phyloP scores from a whole-genome alignment of 495 filamentous ascomycete species.

The Pyrenula aspistea region DNA sequence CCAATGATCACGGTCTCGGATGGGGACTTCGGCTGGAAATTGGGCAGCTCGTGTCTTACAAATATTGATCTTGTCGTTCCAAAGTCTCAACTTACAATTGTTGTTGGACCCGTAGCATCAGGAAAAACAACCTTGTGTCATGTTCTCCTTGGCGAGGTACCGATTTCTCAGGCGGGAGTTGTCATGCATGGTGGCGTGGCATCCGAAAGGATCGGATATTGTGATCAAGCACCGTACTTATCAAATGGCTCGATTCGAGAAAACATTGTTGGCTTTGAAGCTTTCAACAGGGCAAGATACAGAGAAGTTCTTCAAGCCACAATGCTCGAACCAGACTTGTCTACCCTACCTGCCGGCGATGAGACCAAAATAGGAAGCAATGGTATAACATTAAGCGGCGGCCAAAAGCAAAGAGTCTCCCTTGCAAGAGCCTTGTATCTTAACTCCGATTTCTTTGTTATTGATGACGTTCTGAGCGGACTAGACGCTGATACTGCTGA shows the following conservation, averaged over 20 bases:
- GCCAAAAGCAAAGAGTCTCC: slow-evolving; percentile 27
- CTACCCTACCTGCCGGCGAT: slow-evolving; percentile 19
- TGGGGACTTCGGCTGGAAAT: slow-evolving; percentile 4
- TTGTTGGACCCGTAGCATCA: slow-evolving; percentile 33
- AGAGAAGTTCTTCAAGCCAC: slow-evolving; percentile 24
- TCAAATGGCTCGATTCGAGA: slow-evolving; percentile 24
- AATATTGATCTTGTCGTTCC: slow-evolving; percentile 23
- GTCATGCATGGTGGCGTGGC: slow-evolving; percentile 5
- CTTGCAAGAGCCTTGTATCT: slow-evolving; percentile 37
- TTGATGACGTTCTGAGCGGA: slow-evolving; percentile 37
- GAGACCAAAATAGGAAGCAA: slow-evolving; percentile 18
- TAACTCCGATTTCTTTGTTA: slow-evolving; percentile 20
- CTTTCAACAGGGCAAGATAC: slow-evolving; percentile 24
- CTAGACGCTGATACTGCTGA: slow-evolving; percentile 36
- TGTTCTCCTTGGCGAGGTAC: slow-evolving; percentile 36
- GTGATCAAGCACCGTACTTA: slow-evolving; percentile 27
- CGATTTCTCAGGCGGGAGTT: slow-evolving; percentile 18
- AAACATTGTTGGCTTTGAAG: slow-evolving; percentile 18
- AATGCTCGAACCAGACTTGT: slow-evolving; percentile 20
- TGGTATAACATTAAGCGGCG: slow-evolving; percentile 23
- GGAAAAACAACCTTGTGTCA: slow-evolving; percentile 40
- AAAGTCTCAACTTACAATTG: slow-evolving; percentile 20
- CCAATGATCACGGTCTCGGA: slow-evolving; percentile 2
- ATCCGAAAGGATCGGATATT: slow-evolving; percentile 20
- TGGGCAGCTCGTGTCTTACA: slow-evolving; percentile 6